Evolutionary conservation across 495 filamentous ascomycete genomes (phyloP).

Genomic region (Elaphomyces granulatus): DNA sequence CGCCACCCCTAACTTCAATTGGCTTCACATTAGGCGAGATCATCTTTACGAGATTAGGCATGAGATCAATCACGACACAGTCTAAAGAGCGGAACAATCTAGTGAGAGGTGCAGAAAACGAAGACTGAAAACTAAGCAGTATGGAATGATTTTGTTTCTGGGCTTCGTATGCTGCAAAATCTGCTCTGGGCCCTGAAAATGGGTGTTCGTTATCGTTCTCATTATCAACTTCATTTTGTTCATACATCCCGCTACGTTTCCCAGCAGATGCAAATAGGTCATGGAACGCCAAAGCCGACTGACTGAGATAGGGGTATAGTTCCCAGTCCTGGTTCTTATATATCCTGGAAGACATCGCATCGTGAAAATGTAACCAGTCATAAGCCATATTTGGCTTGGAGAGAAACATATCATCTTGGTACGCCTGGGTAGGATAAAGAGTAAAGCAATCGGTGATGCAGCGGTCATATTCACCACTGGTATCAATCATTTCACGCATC

Average conservation of each 20-base stretch:
- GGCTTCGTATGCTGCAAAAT: conserved; percentile 63
- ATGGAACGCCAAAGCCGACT: conserved; percentile 80
- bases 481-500: conserved; percentile 78
- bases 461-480: conserved; percentile 74
- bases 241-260: conserved; percentile 19
- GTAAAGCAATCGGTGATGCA: conserved; percentile 73
- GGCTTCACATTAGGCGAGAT: conserved; percentile 83
- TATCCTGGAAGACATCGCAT: conserved; percentile 58
- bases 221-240: conserved; percentile 27
- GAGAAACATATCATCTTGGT: conserved; percentile 82
- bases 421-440: conserved; percentile 70
- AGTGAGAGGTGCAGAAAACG: conserved; percentile 42
- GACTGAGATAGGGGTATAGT: conserved; percentile 66
- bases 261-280: conserved; percentile 60
- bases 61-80: conserved; percentile 60
- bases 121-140: conserved; percentile 38
- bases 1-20: conserved; percentile 67
- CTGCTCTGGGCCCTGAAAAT: conserved; percentile 66
- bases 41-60: conserved; percentile 71
- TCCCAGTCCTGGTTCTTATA: conserved; percentile 78
- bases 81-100: conserved; percentile 65
- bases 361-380: conserved; percentile 93
- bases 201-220: conserved; percentile 46
- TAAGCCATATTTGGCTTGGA: conserved; percentile 76
- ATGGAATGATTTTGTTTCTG: conserved; percentile 51